Evolutionary conservation across 805 yeast genomes (phyloP).

Genomic region (Wickerhamiella bombiphila): DNA sequence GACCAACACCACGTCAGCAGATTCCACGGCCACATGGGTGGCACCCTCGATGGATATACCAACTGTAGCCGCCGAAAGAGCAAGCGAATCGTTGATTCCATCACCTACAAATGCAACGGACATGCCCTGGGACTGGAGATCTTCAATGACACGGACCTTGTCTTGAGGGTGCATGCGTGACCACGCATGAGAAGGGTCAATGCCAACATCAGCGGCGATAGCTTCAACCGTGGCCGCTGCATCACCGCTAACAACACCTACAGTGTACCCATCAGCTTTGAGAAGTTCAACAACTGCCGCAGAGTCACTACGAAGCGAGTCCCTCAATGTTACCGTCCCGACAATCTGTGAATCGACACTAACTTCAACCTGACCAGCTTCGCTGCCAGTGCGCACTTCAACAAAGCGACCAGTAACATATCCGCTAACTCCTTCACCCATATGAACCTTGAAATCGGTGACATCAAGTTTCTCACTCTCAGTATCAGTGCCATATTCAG

Average conservation of each 20-base stretch:
- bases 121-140: conserved; percentile 32
- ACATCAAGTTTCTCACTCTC: conserved; percentile 2
- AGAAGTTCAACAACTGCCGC: conserved; percentile 43
- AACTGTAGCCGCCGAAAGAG: conserved; percentile 70
- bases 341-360: conserved; percentile 40
- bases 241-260: conserved; percentile 90
- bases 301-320: conserved; percentile 54
- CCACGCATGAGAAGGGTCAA: conserved; percentile 47
- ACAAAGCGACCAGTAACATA: conserved; percentile 10
- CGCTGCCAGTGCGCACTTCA: conserved; percentile 10
- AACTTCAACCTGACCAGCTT: conserved; percentile 40
- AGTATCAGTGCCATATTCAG: conserved; percentile 2
- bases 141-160: conserved; percentile 50
- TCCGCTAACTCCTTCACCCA: conserved; percentile 25
- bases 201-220: conserved; percentile 55
- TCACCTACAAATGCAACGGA: conserved; percentile 88
- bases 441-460: conserved; percentile 17
- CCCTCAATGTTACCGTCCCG: conserved; percentile 58
- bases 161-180: conserved; percentile 65
- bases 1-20: conserved; percentile 77
- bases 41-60: conserved; percentile 90
- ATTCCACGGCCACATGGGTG: conserved; percentile 89
- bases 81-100: conserved; percentile 97
- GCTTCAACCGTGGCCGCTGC: conserved; percentile 42
- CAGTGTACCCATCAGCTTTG: conserved; percentile 35